A percentile compares a stretch with the other conserved stretches of the same genome.
phyloP scores from a whole-genome alignment of 306 rosid species.

The Casuarina glauca region DNA sequence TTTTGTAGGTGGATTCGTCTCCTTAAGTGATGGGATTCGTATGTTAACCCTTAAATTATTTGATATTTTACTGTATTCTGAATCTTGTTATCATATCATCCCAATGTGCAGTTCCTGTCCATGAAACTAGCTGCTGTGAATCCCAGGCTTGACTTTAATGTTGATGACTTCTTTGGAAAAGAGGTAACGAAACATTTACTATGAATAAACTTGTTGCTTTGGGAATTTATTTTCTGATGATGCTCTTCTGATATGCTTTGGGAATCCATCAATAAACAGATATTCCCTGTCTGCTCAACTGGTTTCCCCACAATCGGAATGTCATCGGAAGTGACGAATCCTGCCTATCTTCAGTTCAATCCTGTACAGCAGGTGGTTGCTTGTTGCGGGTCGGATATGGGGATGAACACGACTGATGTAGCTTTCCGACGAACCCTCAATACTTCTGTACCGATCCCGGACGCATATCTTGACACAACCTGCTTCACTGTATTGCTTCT shows the following conservation, averaged over 20 bases:
- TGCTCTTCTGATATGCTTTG: conserved; percentile 14
- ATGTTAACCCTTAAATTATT: not conserved
- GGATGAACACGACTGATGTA: conserved; percentile 49
- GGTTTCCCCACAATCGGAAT: conserved; percentile 56
- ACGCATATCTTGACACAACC: conserved; percentile 60
- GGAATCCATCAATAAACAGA: conserved; percentile 33
- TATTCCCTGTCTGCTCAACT: conserved; percentile 53
- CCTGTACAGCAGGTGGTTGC: conserved; percentile 58
- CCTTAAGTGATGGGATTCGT: no score
- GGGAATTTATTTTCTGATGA: not conserved
- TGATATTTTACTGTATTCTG: not conserved
- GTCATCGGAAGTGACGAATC: conserved; percentile 51
- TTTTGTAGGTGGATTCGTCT: no score
- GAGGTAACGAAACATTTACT: conserved; percentile 51
- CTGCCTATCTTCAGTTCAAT: conserved; percentile 60
- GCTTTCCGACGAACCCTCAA: conserved; percentile 54
- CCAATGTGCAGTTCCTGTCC: conserved; percentile 74
- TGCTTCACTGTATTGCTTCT: conserved; percentile 58
- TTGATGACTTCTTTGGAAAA: conserved; percentile 77
- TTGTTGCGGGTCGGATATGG: conserved; percentile 59
- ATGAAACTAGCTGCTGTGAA: conserved; percentile 95
- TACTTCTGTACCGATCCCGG: conserved; percentile 63
- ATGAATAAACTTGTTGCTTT: not conserved
- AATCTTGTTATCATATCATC: conserved; percentile 15
- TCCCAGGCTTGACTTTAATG: conserved; percentile 80